Evolutionary conservation across 2,329 filamentous ascomycete genomes (phyloP).

Genomic region (Beauveria medogensis): DNA sequence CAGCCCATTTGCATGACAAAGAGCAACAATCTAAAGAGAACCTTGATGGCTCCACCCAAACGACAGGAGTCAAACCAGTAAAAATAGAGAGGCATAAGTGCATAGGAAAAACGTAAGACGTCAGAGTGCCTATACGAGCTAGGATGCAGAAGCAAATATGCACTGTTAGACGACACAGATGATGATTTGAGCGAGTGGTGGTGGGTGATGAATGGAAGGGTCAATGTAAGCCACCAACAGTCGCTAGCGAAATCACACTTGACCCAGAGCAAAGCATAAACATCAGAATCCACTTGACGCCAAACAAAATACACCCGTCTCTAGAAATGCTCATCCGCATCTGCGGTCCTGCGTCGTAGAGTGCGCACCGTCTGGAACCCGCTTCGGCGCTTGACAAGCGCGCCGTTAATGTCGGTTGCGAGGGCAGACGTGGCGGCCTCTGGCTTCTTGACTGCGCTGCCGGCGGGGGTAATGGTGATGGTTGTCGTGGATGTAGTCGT

Average conservation of each 20-base stretch:
- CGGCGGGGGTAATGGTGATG: neutral
- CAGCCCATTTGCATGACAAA: conserved; percentile 3
- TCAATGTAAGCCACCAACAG: neutral
- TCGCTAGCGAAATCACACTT: neutral
- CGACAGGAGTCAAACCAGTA: neutral
- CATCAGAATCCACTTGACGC: neutral
- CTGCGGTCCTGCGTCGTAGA: neutral
- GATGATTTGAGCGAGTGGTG: neutral
- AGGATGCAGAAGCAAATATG: neutral
- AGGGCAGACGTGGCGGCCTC: neutral
- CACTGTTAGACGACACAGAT: neutral
- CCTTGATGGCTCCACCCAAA: neutral
- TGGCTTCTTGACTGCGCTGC: neutral
- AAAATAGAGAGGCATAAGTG: too few relatives aligned
- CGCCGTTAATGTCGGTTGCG: neutral
- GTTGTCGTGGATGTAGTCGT: neutral
- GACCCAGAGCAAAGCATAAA: neutral
- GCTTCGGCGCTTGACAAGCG: neutral
- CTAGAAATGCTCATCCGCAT: neutral
- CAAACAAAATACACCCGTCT: neutral
- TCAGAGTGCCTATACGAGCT: neutral
- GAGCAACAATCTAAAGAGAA: neutral
- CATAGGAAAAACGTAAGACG: neutral
- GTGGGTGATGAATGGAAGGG: neutral
- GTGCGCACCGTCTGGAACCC: conserved; percentile 2